Base-by-base conservation (phyloP, 2,329 filamentous ascomycete species). In the Sclerotinia glacialis region DNA sequence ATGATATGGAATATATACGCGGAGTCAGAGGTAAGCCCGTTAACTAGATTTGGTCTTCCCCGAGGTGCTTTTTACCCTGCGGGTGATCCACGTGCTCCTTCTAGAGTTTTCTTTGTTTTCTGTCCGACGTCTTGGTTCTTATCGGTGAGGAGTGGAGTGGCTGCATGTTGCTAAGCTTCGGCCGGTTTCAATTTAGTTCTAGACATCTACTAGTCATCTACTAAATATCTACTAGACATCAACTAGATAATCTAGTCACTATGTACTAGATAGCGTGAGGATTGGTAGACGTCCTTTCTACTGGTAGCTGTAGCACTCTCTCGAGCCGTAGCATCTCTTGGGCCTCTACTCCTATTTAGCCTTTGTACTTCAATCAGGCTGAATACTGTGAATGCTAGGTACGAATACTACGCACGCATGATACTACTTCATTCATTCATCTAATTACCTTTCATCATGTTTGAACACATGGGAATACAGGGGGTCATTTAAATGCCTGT, bases 51-150 rank as follows among this genome's bases (percentile, higher is more conserved):
- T 58, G 54, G 54, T 58, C 54, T 58, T 44, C 54, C 54, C 54
- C 37, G 23, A 58, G 37, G 54, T 50, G 23, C 18, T 49, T 34
- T 55, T 18, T 12, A 34, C 44, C 58, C 58, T 60, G 28, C 28
- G 12, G 44, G 23, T 47, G 44, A 60, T 60, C 58, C 58, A 60
- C 58, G 58, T 60, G 58, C 58, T 49, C 28, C 37, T 44, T 58
- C 37, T 42, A 58, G 14, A 28, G 28, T 58, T 44, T 49, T 21
- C 23, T 49, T 6, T 11, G 34, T 49, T 5, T 21, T 46, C 44
- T 46, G 54, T 44, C 54, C 55, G 37, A 7, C 37, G 6, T 37
- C 23, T 44, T 44, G 37, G 37, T 58, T 58, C 28, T 50, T 50
- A 49, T 61, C 58, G 31, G 31, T 49, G 58, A 47, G 58, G 12